Evolutionary conservation across 305 asterid genomes (phyloP).

Genomic region (Striga hermonthica): DNA sequence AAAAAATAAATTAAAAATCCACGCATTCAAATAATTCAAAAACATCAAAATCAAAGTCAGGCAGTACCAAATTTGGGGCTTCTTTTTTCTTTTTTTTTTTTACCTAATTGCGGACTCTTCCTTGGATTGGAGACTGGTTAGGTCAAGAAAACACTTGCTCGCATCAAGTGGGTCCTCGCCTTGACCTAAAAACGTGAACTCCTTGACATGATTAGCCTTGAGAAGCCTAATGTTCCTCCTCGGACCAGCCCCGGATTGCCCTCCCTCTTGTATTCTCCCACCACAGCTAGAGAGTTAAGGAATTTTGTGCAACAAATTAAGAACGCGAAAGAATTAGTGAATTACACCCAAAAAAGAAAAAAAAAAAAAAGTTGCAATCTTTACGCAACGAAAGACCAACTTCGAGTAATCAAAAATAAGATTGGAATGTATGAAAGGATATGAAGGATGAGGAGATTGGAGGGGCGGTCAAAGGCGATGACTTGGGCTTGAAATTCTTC

Average conservation of each 20-base stretch:
- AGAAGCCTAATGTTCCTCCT: conserved; percentile 73
- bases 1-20: not conserved
- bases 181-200: conserved; percentile 65
- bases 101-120: conserved; percentile 91
- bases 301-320: conserved; percentile 18
- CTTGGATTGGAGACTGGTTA: conserved; percentile 59
- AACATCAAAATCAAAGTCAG: not conserved
- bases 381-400: not conserved
- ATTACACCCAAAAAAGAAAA: too few species aligned
- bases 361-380: not conserved
- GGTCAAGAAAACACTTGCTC: conserved; percentile 72
- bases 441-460: conserved; percentile 41
- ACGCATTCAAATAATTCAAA: not conserved
- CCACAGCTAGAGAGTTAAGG: conserved; percentile 44
- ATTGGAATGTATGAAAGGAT: conserved; percentile 28
- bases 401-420: not conserved
- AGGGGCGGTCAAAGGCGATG: conserved; percentile 37
- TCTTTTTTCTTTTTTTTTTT: conserved; percentile 25
- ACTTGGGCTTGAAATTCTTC: conserved; percentile 49
- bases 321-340: not conserved
- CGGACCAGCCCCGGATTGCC: conserved; percentile 63
- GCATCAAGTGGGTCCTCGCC: conserved; percentile 87
- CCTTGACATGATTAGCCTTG: conserved; percentile 77
- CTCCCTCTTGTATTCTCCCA: conserved; percentile 68
- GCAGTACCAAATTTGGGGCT: not conserved